Evolutionary conservation across 768 basidiomycete genomes (phyloP).

Genomic region (Sarcomyxa edulis): DNA sequence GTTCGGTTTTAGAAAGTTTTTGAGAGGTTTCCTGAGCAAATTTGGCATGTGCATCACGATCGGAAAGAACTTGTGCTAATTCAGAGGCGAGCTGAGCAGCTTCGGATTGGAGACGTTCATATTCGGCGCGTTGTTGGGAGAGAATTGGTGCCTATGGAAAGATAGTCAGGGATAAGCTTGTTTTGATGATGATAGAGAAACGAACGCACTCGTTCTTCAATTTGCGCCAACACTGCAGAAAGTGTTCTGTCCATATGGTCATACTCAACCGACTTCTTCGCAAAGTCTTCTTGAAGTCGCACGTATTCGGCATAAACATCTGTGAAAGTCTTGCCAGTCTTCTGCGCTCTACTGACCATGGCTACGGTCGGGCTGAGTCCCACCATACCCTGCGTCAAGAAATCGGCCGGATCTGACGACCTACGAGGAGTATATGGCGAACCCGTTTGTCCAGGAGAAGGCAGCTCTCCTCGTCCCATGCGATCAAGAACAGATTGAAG

Average conservation of each 20-base stretch:
- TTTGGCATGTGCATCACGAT: constrained; percentile 62
- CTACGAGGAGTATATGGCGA: constrained; percentile 44
- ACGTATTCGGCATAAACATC: constrained; percentile 92
- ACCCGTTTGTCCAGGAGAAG: constrained; percentile 34
- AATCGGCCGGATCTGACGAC: constrained; percentile 32
- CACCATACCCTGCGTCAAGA: constrained; percentile 51
- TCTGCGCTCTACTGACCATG: constrained; percentile 77
- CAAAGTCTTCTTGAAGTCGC: constrained; percentile 76
- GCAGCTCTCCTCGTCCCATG: constrained; percentile 70
- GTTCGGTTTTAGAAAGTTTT: constrained; percentile 50
- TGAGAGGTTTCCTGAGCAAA: constrained; percentile 56
- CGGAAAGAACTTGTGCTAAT: constrained; percentile 65
- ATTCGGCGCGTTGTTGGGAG: constrained; percentile 85
- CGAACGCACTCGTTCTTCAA: constrained; percentile 76
- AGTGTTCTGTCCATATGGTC: constrained; percentile 81
- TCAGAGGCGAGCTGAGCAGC: constrained; percentile 77
- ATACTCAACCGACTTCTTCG: constrained; percentile 75
- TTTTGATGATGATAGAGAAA: constrained; percentile 4
- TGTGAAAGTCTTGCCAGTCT: constrained; percentile 84
- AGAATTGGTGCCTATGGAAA: constrained; percentile 75
- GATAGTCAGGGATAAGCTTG: background rate
- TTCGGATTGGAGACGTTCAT: constrained; percentile 78
- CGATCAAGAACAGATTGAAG: constrained; percentile 68
- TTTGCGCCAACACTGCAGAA: constrained; percentile 76
- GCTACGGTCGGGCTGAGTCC: constrained; percentile 85